Base-by-base conservation (phyloP, 2,329 filamentous ascomycete genomes). In the Pseudonectria buxi region DNA sequence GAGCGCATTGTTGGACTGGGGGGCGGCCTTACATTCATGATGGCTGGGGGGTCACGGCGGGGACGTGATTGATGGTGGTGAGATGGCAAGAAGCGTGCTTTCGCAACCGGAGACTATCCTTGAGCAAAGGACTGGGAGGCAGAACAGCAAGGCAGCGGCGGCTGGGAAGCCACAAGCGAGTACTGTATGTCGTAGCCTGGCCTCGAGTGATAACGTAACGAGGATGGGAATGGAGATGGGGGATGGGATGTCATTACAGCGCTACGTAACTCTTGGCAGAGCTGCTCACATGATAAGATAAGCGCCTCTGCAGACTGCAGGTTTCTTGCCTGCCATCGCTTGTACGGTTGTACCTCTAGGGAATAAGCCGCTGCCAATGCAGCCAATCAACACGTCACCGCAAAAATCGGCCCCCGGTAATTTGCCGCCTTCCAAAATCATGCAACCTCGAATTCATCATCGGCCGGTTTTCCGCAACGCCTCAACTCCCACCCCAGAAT, bases 381-480 rank as follows among this genome's bases (percentile, higher is more conserved):
- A 32, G 28, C 56, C 56, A 59, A 60, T 59, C 49, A 59, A 30
- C 33, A 35, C 40, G 30, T 29, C 40, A 36, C 37, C 39, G 42
- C 45, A 43, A 40, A 37, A 41, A 39, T 39, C 36, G 39, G 48
- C 39, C 44, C 46, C 44, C 51, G 50, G 52, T 48, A 49, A 51
- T 54, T 56, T 55, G 50, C 46, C 45, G 43, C 46, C 41, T 35
- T 36, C 35, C 46, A 53, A 55, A 55, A 54, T 57, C 51, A 59
- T 58, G 49, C 49, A 52, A 53, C 40, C 43, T 48, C 43, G 48
- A 43, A 44, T 45, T 44, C 32, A 30, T 33, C 37, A 33, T 39
- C 36, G 30, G 18, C 18, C 18, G 18, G 5, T 9, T 22, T 22
- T 22, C 18, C 18, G 9, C 9, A 22, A 22, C 18, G 18, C 18